Conservation (phyloP, 2,329 filamentous ascomycete genomes). For the Trematosphaeria pertusa region DNA sequence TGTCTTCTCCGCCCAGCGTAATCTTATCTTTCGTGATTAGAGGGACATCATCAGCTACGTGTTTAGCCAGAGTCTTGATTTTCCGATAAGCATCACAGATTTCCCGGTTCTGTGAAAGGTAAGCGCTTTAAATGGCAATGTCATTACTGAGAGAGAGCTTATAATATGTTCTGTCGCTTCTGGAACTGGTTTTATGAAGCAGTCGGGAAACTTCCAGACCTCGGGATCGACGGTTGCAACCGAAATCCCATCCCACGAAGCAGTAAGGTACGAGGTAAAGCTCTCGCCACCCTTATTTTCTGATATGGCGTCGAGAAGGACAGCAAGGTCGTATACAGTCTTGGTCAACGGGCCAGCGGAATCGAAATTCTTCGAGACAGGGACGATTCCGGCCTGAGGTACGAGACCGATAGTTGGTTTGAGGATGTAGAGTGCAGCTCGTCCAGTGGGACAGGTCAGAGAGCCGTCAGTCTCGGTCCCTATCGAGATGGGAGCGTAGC, state of each 20-base stretch:
- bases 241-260: not conserved
- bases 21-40: not conserved
- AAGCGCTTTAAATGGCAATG: too few relatives aligned
- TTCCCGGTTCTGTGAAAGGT: not conserved
- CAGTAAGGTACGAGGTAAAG: not conserved
- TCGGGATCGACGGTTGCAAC: not conserved
- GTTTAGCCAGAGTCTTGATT: not conserved
- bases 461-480: conserved; percentile 36
- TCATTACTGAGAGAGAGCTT: not conserved
- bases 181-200: not conserved
- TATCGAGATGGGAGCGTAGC: conserved; percentile 37
- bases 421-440: conserved; percentile 35
- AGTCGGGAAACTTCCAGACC: not conserved
- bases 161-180: conserved; percentile 1
- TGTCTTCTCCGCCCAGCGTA: not conserved
- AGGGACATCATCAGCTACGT: not conserved
- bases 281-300: conserved; percentile 57
- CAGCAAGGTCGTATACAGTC: conserved; percentile 10
- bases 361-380: conserved; percentile 10
- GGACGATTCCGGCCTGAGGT: conserved; percentile 11
- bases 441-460: conserved; percentile 30
- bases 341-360: conserved; percentile 14
- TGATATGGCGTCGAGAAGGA: conserved; percentile 5
- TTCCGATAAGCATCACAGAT: not conserved
- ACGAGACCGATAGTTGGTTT: conserved; percentile 21